These are phyloP conservation scores for Fremontodendron californicum DNA, from an alignment of 345 rosid species.

Conservation along the genomic window DNA sequence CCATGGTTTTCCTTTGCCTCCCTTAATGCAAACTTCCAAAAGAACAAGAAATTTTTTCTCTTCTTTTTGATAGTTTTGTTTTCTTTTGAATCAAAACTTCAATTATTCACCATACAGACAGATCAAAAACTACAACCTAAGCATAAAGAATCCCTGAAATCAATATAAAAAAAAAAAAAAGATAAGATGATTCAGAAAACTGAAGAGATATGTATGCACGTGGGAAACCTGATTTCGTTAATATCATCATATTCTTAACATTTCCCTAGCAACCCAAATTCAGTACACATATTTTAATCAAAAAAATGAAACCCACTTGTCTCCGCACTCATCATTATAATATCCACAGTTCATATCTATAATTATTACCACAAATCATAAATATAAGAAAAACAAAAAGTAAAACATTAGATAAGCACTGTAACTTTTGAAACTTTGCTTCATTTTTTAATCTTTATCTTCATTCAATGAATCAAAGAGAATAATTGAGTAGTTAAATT, in stretches of 20 bases:
- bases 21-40: conserved; percentile 14
- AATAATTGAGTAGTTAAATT: background rate
- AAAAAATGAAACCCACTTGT: conserved; percentile 6
- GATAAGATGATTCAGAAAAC: conserved; percentile 1
- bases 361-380: conserved; percentile 2
- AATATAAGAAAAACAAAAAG: background rate
- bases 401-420: background rate
- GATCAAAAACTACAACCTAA: conserved; percentile 6
- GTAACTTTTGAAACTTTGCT: background rate
- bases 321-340: conserved; percentile 3
- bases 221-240: conserved; percentile 21
- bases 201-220: conserved; percentile 13
- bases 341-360: background rate
- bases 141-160: conserved; percentile 7
- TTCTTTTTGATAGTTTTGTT: background rate
- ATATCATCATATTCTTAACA: conserved; percentile 8
- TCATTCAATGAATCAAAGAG: conserved; percentile 6
- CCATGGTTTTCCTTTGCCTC: conserved; percentile 15
- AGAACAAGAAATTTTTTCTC: background rate
- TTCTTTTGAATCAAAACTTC: background rate
- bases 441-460: conserved; percentile 5
- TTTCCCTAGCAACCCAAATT: conserved; percentile 14
- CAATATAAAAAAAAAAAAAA: background rate
- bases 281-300: background rate
- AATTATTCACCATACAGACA: background rate